phyloP scores from a whole-genome alignment of 176 grass and related monocot species.

The Bolboschoenus planiculmis region DNA sequence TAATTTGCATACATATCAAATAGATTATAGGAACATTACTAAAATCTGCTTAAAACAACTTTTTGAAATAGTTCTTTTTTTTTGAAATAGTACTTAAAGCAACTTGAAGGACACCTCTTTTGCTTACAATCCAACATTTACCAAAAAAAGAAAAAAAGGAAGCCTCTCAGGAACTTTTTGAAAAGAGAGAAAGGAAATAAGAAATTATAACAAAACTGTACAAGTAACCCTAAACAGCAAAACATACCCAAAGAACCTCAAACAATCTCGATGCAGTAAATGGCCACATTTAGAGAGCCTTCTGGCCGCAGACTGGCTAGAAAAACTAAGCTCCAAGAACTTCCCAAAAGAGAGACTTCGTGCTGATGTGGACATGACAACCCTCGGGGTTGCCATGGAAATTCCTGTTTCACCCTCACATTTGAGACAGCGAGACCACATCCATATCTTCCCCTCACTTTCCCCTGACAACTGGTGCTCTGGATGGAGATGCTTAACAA shows the following conservation, averaged over 20 bases:
- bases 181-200: background rate
- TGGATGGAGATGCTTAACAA: constrained; percentile 48
- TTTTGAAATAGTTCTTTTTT: too few species aligned
- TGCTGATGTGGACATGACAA: constrained; percentile 59
- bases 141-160: background rate
- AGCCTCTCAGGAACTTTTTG: background rate
- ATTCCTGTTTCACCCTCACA: constrained; percentile 52
- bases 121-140: background rate
- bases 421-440: constrained; percentile 89
- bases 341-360: constrained; percentile 82
- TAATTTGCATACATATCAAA: background rate
- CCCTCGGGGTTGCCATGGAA: constrained; percentile 43
- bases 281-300: constrained; percentile 79
- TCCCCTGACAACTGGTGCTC: constrained; percentile 47
- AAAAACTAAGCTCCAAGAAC: constrained; percentile 94
- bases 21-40: background rate
- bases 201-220: background rate
- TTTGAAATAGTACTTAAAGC: too few species aligned
- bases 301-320: constrained; percentile 65
- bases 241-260: constrained; percentile 87
- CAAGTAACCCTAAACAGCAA: background rate
- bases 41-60: background rate
- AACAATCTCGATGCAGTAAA: constrained; percentile 72
- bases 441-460: constrained; percentile 77
- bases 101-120: background rate